These are phyloP conservation scores for Saccharomyces mikatae DNA, from an alignment of 805 yeast genomes.

Conservation along the genomic window DNA sequence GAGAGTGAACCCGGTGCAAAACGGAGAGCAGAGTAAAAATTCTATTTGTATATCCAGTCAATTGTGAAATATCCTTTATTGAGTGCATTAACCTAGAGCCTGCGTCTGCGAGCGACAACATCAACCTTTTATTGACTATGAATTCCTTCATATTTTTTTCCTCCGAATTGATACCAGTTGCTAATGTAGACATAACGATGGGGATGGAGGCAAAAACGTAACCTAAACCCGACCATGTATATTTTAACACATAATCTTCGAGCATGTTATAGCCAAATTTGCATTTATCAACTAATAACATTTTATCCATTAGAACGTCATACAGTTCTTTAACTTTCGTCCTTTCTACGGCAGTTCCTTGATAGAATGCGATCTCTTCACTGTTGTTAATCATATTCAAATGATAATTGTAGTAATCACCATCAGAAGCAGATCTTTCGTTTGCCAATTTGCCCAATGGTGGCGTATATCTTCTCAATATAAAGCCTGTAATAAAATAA, in stretches of 20 bases:
- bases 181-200: constrained; percentile 53
- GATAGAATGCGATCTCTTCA: constrained; percentile 91
- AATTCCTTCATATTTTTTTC: constrained; percentile 75
- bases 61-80: constrained; percentile 81
- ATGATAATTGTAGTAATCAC: constrained; percentile 81
- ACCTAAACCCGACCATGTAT: constrained; percentile 94
- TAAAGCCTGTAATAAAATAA: constrained; percentile 70
- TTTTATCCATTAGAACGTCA: constrained; percentile 46
- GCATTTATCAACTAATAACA: constrained; percentile 45
- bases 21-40: constrained; percentile 69
- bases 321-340: constrained; percentile 54
- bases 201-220: constrained; percentile 86
- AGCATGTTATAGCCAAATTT: constrained; percentile 62
- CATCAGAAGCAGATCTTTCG: constrained; percentile 69
- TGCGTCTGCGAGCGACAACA: constrained; percentile 89
- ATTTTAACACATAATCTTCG: constrained; percentile 82
- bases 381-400: constrained; percentile 77
- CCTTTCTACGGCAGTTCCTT: constrained; percentile 77
- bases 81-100: constrained; percentile 93
- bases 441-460: constrained; percentile 75
- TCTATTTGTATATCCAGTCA: constrained; percentile 85
- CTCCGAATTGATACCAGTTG: constrained; percentile 29
- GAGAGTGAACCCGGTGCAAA: constrained; percentile 73
- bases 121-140: constrained; percentile 80
- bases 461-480: constrained; percentile 70